Conservation (phyloP, 2,329 filamentous ascomycete genomes). For the Dactylonectria macrodidyma region DNA sequence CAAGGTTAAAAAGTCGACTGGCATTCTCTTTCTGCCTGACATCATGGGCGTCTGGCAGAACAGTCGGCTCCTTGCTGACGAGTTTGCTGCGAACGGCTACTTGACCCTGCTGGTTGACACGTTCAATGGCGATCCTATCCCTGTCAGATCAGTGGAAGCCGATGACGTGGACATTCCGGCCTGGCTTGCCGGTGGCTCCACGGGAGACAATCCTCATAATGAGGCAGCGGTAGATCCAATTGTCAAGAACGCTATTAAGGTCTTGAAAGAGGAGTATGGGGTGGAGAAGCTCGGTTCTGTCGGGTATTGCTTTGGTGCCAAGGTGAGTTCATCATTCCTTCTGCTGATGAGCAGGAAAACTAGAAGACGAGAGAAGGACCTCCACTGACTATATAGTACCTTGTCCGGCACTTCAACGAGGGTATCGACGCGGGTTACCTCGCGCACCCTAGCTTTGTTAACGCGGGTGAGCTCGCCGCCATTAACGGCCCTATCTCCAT, state of each 20-base stretch:
- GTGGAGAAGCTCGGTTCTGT: slow-evolving; percentile 73
- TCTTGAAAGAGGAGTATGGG: slow-evolving; percentile 69
- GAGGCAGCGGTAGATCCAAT: slow-evolving; percentile 49
- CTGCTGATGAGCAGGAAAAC: too few species aligned
- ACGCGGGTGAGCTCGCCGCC: slow-evolving; percentile 74
- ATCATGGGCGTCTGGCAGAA: slow-evolving; percentile 65
- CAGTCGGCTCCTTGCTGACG: slow-evolving; percentile 54
- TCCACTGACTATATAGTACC: slow-evolving; percentile 65
- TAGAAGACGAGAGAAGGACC: too few species aligned
- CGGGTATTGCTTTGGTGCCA: slow-evolving; percentile 82
- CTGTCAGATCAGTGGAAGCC: slow-evolving; percentile 62
- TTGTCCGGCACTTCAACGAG: slow-evolving; percentile 74
- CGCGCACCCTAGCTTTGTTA: slow-evolving; percentile 84
- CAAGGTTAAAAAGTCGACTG: slow-evolving; percentile 42
- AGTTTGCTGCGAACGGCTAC: slow-evolving; percentile 52
- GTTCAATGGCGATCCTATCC: slow-evolving; percentile 55
- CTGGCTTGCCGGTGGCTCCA: slow-evolving; percentile 55
- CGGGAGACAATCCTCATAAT: slow-evolving; percentile 60
- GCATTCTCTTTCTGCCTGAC: slow-evolving; percentile 62
- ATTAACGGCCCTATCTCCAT: slow-evolving; percentile 80
- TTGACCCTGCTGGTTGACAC: slow-evolving; percentile 49
- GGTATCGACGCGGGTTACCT: slow-evolving; percentile 79
- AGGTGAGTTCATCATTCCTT: slow-evolving; percentile 58
- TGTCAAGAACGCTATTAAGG: slow-evolving; percentile 58
- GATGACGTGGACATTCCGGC: slow-evolving; percentile 45